Evolutionary conservation across 768 basidiomycete genomes (phyloP).

Genomic region (Lentinula guzmanii): DNA sequence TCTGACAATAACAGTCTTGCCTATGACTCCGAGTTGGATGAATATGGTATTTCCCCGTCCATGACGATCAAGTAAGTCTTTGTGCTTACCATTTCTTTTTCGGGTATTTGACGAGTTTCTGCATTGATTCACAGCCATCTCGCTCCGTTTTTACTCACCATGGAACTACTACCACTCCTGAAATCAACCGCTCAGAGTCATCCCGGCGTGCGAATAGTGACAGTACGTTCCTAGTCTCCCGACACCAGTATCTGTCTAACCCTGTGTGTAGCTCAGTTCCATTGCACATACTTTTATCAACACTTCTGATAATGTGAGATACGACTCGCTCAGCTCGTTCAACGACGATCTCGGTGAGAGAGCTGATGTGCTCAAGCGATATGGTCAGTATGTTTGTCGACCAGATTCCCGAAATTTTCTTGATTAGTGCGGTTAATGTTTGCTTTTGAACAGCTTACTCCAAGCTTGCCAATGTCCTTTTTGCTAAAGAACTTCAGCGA

Average conservation of each 20-base stretch:
- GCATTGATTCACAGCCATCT: neutral
- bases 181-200: conserved; percentile 1
- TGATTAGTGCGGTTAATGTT: conserved; percentile 11
- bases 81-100: neutral
- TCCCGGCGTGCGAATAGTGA: conserved; percentile 7
- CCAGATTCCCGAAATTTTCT: neutral
- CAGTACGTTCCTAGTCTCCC: neutral
- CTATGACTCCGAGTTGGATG: neutral
- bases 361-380: neutral
- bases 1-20: neutral
- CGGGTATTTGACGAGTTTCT: no score
- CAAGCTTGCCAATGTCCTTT: conserved; percentile 47
- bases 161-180: conserved; percentile 5
- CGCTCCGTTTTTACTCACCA: conserved; percentile 4
- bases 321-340: neutral
- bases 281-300: neutral
- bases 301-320: neutral
- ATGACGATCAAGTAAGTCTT: neutral
- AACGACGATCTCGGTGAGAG: conserved; percentile 1
- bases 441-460: conserved; percentile 23
- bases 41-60: conserved; percentile 1
- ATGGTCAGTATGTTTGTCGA: neutral
- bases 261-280: neutral
- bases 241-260: neutral
- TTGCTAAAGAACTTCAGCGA: conserved; percentile 43